Percentiles rank a stretch among this genome's conserved stretches.
Conservation (phyloP, 331 rosid genomes). For the Quercus tomentella region DNA sequence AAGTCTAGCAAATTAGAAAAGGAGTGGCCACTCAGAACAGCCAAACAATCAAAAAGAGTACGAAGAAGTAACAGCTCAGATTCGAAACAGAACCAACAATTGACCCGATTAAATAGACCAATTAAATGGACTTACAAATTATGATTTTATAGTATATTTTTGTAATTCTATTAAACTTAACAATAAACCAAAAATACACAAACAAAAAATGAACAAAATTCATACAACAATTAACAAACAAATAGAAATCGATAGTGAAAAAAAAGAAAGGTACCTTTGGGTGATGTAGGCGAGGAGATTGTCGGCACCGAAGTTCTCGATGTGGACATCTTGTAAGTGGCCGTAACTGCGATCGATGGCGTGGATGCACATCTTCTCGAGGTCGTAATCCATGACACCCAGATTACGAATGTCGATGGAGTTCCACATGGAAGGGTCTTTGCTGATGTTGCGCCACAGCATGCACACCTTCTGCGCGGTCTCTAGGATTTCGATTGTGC, state of each 20-base stretch:
- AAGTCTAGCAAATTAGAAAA: too few relatives aligned
- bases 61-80: too few relatives aligned
- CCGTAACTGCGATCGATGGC: not conserved
- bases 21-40: too few relatives aligned
- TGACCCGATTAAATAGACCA: too few relatives aligned
- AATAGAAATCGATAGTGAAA: too few relatives aligned
- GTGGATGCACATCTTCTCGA: not conserved
- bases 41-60: too few relatives aligned
- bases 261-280: not conserved
- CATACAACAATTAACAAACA: not conserved
- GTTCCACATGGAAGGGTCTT: not conserved
- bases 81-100: too few relatives aligned
- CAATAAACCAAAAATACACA: not conserved
- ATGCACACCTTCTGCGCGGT: not conserved
- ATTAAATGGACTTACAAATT: too few relatives aligned
- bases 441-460: not conserved
- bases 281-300: not conserved
- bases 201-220: too few relatives aligned
- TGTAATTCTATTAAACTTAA: too few relatives aligned
- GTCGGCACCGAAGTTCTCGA: not conserved
- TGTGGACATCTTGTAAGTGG: not conserved
- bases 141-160: too few relatives aligned
- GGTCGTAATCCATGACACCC: not conserved
- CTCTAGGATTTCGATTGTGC: not conserved
- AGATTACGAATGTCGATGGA: not conserved